These are phyloP conservation scores for Coleophoma eucalyptorum DNA, from an alignment of 2,329 filamentous ascomycete species.

Conservation along the genomic window DNA sequence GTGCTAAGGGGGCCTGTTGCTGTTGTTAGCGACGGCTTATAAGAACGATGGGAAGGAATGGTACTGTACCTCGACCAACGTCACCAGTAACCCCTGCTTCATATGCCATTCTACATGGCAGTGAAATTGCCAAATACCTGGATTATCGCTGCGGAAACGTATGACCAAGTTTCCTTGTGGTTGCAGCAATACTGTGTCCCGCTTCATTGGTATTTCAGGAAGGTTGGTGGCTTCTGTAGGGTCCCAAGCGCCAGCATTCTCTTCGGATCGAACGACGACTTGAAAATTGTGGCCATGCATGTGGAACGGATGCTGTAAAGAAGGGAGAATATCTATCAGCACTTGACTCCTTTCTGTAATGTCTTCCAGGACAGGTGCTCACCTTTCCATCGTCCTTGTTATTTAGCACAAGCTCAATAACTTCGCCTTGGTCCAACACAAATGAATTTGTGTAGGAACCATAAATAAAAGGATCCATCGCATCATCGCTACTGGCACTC, in stretches of 20 bases:
- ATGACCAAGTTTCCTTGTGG: constrained; percentile 46
- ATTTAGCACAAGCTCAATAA: constrained; percentile 54
- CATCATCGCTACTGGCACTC: constrained; percentile 42
- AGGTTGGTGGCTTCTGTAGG: constrained; percentile 12
- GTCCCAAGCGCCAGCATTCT: neutral
- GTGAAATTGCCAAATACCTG: constrained; percentile 54
- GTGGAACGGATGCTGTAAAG: no score
- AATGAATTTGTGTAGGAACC: constrained; percentile 58
- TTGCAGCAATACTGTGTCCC: constrained; percentile 64
- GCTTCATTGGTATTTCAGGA: constrained; percentile 50
- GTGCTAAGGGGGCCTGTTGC: constrained; percentile 7
- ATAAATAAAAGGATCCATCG: constrained; percentile 54
- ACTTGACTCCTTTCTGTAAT: constrained; percentile 11
- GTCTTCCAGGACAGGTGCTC: no score
- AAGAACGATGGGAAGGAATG: no score
- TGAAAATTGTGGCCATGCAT: constrained; percentile 6
- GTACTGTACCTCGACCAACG: no score
- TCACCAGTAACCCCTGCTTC: neutral
- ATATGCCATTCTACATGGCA: constrained; percentile 56
- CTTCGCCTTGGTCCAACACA: constrained; percentile 58
- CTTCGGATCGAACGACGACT: constrained; percentile 25
- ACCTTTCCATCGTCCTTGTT: constrained; percentile 37
- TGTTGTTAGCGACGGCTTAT: no score
- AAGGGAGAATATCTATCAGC: constrained; percentile 29
- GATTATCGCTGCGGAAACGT: constrained; percentile 51